phyloP scores from a whole-genome alignment of 306 rosid species.

The Canavalia gladiata region DNA sequence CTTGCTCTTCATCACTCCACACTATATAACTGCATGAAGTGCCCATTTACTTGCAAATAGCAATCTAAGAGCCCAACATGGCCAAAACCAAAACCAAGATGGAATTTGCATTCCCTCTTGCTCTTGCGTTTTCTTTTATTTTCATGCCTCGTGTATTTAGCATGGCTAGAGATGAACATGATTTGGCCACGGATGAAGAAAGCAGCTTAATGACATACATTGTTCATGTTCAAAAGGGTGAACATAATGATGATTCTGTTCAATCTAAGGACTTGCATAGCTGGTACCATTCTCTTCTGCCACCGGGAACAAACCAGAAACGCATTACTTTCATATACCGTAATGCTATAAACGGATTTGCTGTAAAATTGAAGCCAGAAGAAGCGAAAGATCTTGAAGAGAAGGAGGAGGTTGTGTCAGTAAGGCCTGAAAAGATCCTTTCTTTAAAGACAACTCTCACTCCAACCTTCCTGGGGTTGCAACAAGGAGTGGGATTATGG shows the following conservation, averaged over 20 bases:
- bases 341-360: conserved; percentile 63
- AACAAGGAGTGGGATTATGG: conserved; percentile 60
- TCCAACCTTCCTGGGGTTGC: conserved; percentile 73
- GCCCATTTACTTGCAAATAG: background rate
- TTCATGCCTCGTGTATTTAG: background rate
- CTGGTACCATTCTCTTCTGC: conserved; percentile 70
- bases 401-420: conserved; percentile 65
- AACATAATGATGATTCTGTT: conserved; percentile 19
- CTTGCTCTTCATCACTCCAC: background rate
- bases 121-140: conserved; percentile 28
- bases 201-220: conserved; percentile 56
- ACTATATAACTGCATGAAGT: conserved; percentile 22
- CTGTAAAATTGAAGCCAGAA: conserved; percentile 61
- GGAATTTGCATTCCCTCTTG: conserved; percentile 39
- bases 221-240: conserved; percentile 59
- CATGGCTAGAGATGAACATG: background rate
- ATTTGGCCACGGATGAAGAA: background rate
- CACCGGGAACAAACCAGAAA: conserved; percentile 30
- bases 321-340: conserved; percentile 56
- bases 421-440: conserved; percentile 48
- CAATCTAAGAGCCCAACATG: conserved; percentile 32
- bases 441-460: conserved; percentile 73
- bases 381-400: conserved; percentile 61
- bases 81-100: conserved; percentile 19
- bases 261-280: conserved; percentile 48